Base-by-base conservation (phyloP, 2,329 filamentous ascomycete species). In the Penicillium capsulatum region DNA sequence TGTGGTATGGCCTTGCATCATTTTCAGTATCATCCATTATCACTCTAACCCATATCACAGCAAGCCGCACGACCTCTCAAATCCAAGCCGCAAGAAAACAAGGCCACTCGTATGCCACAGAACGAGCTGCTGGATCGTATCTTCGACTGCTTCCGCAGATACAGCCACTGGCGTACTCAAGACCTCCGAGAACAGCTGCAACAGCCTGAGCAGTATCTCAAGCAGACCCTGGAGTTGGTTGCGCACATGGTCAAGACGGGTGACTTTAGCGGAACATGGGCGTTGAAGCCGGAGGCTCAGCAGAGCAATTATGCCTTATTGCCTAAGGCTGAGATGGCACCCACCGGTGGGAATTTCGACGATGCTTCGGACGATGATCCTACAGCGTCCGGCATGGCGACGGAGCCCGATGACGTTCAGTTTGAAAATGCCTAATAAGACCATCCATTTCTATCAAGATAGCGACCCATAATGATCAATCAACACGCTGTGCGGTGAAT, bases 81-180 rank as follows among this genome's bases (percentile, higher is more conserved):
- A 46, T 45, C 60, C 50, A 64, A 67, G 54, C 70, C 77, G 4
- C 77, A 79, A 62, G 83, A 86, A 54, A 83, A 87, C 67, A 96
- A 97, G 72, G 84, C 86, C 17, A 85, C 87, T 22, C 90, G 92
- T 68, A 90, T 97, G 68, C 83, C 88, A 31, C 82, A 90, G 65
- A 84, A 88, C 72, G 84, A 92, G 57, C 80, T 98, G 47, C 70
- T 94, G 67, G 90, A 96, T 68, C 77, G 80, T 49, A 81, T 98
- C 45, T 89, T 91, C 71, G 70, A 77, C 34, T 84, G 83, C 60
- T 98, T 96, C 79, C 79, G 83, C 40, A 73, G 84, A 57, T 94
- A 85, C 73, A 81, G 83, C 55, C 97, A 92, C 67, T 98, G 91
- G 90, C 82, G 85, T n/a, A 86, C 97, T 74, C 90, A 87, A 59